These are phyloP conservation scores for Naganishia vaughanmartiniae DNA, from an alignment of 768 basidiomycete genomes.

Conservation along the genomic window DNA sequence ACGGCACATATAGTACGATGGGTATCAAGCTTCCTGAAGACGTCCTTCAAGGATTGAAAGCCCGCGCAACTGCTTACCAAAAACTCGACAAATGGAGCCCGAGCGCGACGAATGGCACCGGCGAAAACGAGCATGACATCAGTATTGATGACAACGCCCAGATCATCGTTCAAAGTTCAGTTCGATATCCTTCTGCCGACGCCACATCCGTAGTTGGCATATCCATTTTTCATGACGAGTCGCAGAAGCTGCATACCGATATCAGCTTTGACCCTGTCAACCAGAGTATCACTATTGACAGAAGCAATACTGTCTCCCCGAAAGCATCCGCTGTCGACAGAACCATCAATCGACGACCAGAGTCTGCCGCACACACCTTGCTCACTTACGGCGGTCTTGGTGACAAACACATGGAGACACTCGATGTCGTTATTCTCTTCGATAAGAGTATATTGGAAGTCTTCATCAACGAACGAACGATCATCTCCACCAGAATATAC, in stretches of 20 bases:
- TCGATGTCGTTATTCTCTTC: slow-evolving; percentile 23
- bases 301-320: slow-evolving; percentile 12
- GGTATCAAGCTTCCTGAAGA: slow-evolving; percentile 8
- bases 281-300: slow-evolving; percentile 19
- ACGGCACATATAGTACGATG: slow-evolving; percentile 10
- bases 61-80: not conserved
- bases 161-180: slow-evolving; percentile 9
- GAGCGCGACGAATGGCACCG: not conserved
- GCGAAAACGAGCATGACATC: not conserved
- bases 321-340: not conserved
- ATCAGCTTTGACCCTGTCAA: slow-evolving; percentile 22
- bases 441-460: slow-evolving; percentile 32
- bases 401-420: slow-evolving; percentile 14
- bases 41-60: slow-evolving; percentile 11
- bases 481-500: slow-evolving; percentile 28
- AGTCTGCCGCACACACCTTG: slow-evolving; percentile 28
- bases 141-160: slow-evolving; percentile 9
- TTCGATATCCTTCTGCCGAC: slow-evolving; percentile 3
- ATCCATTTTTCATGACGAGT: slow-evolving; percentile 7
- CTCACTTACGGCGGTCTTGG: not conserved
- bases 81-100: not conserved
- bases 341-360: slow-evolving; percentile 14
- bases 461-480: slow-evolving; percentile 29
- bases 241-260: not conserved
- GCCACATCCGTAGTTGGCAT: slow-evolving; percentile 2